Evolutionary conservation across 495 filamentous ascomycete genomes (phyloP).

Genomic region (Aspergillus sclerotiicarbonarius): DNA sequence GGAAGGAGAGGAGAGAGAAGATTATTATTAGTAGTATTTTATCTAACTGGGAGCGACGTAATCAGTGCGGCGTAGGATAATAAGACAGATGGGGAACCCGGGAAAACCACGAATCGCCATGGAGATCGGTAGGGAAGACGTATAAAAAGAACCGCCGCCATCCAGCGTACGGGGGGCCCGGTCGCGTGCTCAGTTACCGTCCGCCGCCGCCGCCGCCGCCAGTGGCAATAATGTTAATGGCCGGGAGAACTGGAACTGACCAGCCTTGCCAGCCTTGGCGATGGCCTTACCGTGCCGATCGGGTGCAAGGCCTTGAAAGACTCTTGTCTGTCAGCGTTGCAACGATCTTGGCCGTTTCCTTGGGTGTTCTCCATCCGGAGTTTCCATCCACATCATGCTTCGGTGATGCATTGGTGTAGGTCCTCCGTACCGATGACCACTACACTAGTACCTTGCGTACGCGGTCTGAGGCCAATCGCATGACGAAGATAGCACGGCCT

Average conservation of each 20-base stretch:
- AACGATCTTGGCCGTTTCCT: background rate
- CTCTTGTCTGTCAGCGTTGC: background rate
- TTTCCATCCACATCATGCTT: background rate
- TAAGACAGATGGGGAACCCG: background rate
- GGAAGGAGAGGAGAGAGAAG: background rate
- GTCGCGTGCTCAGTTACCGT: constrained; percentile 7
- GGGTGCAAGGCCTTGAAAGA: background rate
- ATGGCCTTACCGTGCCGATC: constrained; percentile 6
- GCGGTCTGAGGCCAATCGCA: background rate
- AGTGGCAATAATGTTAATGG: background rate
- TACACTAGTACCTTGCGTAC: background rate
- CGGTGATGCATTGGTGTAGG: too few species aligned
- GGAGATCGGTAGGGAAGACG: constrained; percentile 4
- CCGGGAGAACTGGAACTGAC: background rate
- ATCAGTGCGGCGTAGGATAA: background rate
- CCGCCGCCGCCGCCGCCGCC: background rate
- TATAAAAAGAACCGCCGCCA: background rate
- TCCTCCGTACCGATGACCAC: too few species aligned
- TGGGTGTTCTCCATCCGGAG: background rate
- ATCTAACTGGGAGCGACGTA: too few species aligned
- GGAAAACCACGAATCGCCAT: background rate
- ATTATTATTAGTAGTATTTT: too few species aligned
- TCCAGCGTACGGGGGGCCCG: background rate
- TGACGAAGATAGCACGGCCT: background rate
- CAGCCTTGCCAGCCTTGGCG: constrained; percentile 6